Evolutionary conservation across 306 rosid species (phyloP).

Genomic region (Carpinus viminea): DNA sequence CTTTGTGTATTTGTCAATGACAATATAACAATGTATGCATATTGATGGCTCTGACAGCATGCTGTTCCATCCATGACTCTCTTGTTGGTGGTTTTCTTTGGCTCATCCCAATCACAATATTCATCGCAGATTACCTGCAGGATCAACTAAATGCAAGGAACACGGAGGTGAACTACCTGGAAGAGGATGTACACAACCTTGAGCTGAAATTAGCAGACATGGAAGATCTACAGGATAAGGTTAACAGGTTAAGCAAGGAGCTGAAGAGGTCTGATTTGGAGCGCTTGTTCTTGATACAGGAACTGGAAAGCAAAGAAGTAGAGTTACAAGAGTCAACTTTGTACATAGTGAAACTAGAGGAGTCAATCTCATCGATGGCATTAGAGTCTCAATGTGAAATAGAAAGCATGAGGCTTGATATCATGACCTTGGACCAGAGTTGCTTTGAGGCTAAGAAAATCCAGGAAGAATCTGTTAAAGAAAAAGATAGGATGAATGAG

Average conservation of each 20-base stretch:
- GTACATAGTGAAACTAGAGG: constrained; percentile 65
- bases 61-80: constrained; percentile 4
- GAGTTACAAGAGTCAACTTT: constrained; percentile 57
- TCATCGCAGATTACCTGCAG: constrained; percentile 79
- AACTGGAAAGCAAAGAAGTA: constrained; percentile 56
- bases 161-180: constrained; percentile 54
- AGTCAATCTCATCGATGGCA: constrained; percentile 62
- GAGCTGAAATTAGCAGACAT: constrained; percentile 54
- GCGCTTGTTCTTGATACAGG: constrained; percentile 53
- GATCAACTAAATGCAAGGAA: constrained; percentile 72
- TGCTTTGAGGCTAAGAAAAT: constrained; percentile 60
- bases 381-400: constrained; percentile 91
- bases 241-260: constrained; percentile 61
- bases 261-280: constrained; percentile 52
- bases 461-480: constrained; percentile 64
- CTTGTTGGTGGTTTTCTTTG: constrained; percentile 18
- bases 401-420: constrained; percentile 84
- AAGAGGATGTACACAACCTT: constrained; percentile 50
- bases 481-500: constrained; percentile 49
- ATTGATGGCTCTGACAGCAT: neutral
- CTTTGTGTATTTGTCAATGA: neutral
- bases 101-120: constrained; percentile 33
- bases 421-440: constrained; percentile 71
- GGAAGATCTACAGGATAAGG: constrained; percentile 51
- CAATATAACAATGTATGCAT: neutral